Conservation (phyloP, 2,329 filamentous ascomycete species). For the Fusarium multiceps region DNA sequence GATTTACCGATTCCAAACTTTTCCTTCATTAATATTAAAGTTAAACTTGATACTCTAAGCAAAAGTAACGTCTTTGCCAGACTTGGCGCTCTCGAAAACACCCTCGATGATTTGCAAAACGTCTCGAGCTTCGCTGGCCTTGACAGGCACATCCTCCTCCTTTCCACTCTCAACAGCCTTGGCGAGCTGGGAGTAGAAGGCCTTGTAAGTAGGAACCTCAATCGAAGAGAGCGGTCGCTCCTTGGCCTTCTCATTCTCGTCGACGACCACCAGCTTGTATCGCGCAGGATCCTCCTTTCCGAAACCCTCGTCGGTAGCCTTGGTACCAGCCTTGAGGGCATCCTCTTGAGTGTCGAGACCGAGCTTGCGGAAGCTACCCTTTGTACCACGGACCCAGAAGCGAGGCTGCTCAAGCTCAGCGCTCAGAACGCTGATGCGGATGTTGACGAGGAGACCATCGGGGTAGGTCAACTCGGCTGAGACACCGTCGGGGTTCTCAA, state of each 20-base stretch:
- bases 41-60: conserved; percentile 24
- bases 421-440: conserved; percentile 75
- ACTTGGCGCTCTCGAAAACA: conserved; percentile 61
- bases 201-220: conserved; percentile 73
- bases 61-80: conserved; percentile 57
- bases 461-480: conserved; percentile 75
- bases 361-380: conserved; percentile 79
- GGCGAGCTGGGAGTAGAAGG: conserved; percentile 70
- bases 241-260: conserved; percentile 61
- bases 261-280: conserved; percentile 68
- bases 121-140: conserved; percentile 63
- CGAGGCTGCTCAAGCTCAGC: conserved; percentile 76
- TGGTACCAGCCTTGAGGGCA: conserved; percentile 73
- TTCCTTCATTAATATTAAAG: conserved; percentile 30
- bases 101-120: conserved; percentile 66
- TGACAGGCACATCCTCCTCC: conserved; percentile 64
- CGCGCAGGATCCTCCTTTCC: conserved; percentile 71
- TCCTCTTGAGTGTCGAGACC: conserved; percentile 80
- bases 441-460: conserved; percentile 72
- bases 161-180: conserved; percentile 60
- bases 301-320: conserved; percentile 71
- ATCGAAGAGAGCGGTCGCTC: conserved; percentile 67
- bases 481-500: conserved; percentile 67
- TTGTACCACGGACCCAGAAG: conserved; percentile 81
- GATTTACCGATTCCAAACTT: background rate